Evolutionary conservation across 176 grass and related monocot species (phyloP), one percentile per base, ranked within the genome.

Genomic region (Hyparrhenia diplandra): DNA sequence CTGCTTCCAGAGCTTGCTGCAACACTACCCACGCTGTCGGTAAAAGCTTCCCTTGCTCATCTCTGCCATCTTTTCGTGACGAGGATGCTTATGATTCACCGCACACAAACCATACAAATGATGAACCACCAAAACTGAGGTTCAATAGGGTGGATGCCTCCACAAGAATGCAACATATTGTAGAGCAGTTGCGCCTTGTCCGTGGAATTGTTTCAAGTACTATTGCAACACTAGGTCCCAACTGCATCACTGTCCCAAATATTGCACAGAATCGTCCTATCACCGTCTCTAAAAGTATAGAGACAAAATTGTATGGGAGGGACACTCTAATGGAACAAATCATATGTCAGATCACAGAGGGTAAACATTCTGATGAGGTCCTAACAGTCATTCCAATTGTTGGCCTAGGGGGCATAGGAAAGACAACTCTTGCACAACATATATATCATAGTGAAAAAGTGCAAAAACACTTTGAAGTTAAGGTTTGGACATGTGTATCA

Each of bases 361-460:
- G 32, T 0, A 67, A 36, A n/a, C 31, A 36, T 67, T 67, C 29
- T 36, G 7, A 0, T 21, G 3, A 67, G 14, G 0, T 5, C 3
- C 64, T 67, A 3, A 67, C 28, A 54, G 65, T 88, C 41, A 28
- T 87, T 63, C 51, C 77, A 8, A 82, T 87, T 69, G 61, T 82
- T n/a, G 85, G 85, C 0, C 20, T 34, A 8, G 85, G 85, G 21
- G 85, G 31, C 31, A 32, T 32, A 4, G 31, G 31, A 32, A 32
- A 32, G 31, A 32, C 31, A 32, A 32, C 31, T 32, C 31, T 32
- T 32, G 31, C 31, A 32, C 31, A 32, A 32, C 31, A 32, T 32
- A 32, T 32, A 32, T 32, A 32, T 32, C 31, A 32, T 4, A 32
- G 31, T 32, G 31, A 32, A 32, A 32, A 32, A 32, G 31, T 32